phyloP scores from a whole-genome alignment of 306 rosid species.

The Sicyos edulis region DNA sequence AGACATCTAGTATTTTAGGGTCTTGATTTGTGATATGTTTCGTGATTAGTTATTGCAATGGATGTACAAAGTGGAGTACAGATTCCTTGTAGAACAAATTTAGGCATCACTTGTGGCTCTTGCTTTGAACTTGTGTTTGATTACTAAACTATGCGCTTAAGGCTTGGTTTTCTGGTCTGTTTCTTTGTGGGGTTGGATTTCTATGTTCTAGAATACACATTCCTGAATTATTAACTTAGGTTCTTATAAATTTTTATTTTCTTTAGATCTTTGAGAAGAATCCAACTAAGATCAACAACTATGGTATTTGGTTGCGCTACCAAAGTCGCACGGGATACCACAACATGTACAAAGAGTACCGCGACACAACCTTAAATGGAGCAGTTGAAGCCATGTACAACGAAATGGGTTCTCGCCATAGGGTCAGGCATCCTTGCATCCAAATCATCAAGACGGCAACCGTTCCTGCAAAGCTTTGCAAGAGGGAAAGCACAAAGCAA shows the following conservation, averaged over 20 bases:
- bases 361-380: slow-evolving; percentile 81
- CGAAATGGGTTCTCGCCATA: slow-evolving; percentile 90
- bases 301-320: slow-evolving; percentile 80
- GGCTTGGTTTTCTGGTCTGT: neutral
- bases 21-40: too few relatives aligned
- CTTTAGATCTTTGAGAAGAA: slow-evolving; percentile 79
- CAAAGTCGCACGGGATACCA: slow-evolving; percentile 90
- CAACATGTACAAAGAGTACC: slow-evolving; percentile 89
- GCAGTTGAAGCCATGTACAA: slow-evolving; percentile 70
- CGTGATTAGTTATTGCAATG: neutral
- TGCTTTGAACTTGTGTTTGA: neutral
- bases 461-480: slow-evolving; percentile 74
- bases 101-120: neutral
- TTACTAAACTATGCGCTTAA: too few relatives aligned
- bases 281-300: slow-evolving; percentile 77
- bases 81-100: neutral
- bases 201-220: neutral
- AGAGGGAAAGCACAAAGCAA: slow-evolving; percentile 84
- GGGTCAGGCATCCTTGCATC: slow-evolving; percentile 79
- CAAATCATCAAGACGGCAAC: slow-evolving; percentile 88
- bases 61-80: neutral
- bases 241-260: neutral
- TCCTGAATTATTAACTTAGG: neutral
- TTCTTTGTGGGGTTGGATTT: neutral
- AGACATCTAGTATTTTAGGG: too few relatives aligned